Base-by-base conservation (phyloP, 805 yeast genomes). In the Pichia membranifaciens region DNA sequence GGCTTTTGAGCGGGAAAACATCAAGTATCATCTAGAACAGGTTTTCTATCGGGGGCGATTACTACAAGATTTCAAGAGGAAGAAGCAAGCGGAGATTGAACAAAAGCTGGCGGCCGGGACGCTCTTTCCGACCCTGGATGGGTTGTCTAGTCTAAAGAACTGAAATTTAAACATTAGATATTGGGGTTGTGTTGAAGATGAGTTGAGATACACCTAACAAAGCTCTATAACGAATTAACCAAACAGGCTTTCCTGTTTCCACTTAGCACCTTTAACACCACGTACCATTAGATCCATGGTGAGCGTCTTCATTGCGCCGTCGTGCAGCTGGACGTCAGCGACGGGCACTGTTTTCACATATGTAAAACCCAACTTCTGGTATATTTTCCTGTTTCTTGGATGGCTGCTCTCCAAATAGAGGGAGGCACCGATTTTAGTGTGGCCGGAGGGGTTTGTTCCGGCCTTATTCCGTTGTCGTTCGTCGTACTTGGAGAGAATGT, bases 341-440 rank as follows among this genome's bases (percentile, higher is more conserved):
- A 67, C 67, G 22, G 60, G 55, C 34, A 62, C 67, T 3, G 67
- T 66, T 48, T 64, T 59, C 33, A 66, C 58, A 50, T 58, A 67
- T 8, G 69, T 65, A 52, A 77, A 79, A 17, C 82, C 83, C 54
- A 78, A 64, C 58, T 76, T 76, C 50, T 69, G 69, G 59, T 79
- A 79, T 48, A 79, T 76, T 46, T 64, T 66, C 32, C 78, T 66
- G 58, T 79, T 79, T 46, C 71, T 67, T 10, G 75, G 75, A 61
- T 76, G 78, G 22, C 84, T 76, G 41, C 79, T 71, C 60, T 79
- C 85, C 51, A 79, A 69, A 59, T 79, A 79, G 48, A 72, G 60
- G 13, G 68, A 62, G 35, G 65, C 63, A 23, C 68, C 68, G 15
- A 59, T 48, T 43, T 62, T 54, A 10, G 36, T 15, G 13, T 61